Conservation (phyloP, 176 grass and related monocot genomes). For the Tuctoria greenei region DNA sequence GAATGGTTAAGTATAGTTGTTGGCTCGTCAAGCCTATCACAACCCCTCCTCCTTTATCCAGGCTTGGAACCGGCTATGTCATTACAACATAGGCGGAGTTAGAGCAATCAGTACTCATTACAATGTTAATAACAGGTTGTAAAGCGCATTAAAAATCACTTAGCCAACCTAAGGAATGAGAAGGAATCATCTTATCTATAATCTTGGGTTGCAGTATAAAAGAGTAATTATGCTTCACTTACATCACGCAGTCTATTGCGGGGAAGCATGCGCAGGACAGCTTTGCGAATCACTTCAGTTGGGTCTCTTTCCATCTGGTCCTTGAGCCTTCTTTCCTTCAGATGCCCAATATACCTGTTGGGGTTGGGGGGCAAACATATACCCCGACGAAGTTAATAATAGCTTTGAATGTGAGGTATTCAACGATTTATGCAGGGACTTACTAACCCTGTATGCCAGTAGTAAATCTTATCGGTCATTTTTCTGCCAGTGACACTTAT, state of each 20-base stretch:
- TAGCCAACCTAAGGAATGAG: not conserved
- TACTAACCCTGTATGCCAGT: slow-evolving; percentile 90
- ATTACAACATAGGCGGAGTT: no score
- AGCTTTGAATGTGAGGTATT: not conserved
- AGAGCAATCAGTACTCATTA: no score
- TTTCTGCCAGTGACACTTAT: slow-evolving; percentile 85
- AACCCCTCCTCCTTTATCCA: no score
- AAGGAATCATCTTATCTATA: not conserved
- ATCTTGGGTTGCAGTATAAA: slow-evolving; percentile 1
- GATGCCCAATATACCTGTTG: slow-evolving; percentile 76
- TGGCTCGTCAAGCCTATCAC: no score
- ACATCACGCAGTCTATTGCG: slow-evolving; percentile 96
- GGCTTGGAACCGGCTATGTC: no score
- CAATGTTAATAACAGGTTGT: slow-evolving; percentile 1
- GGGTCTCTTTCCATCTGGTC: slow-evolving; percentile 95
- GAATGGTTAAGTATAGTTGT: no score
- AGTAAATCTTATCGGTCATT: slow-evolving; percentile 92
- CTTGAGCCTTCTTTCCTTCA: slow-evolving; percentile 90
- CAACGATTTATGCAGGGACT: not conserved
- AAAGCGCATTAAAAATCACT: not conserved
- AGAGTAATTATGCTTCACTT: slow-evolving; percentile 40
- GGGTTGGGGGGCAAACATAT: not conserved
- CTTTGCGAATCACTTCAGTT: slow-evolving; percentile 95
- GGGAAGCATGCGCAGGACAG: slow-evolving; percentile 91
- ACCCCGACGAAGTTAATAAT: slow-evolving; percentile 7